A percentile compares a stretch with the other conserved stretches of the same genome.
Evolutionary conservation across 768 basidiomycete genomes (phyloP).

Genomic region (Serpula lacrymans): DNA sequence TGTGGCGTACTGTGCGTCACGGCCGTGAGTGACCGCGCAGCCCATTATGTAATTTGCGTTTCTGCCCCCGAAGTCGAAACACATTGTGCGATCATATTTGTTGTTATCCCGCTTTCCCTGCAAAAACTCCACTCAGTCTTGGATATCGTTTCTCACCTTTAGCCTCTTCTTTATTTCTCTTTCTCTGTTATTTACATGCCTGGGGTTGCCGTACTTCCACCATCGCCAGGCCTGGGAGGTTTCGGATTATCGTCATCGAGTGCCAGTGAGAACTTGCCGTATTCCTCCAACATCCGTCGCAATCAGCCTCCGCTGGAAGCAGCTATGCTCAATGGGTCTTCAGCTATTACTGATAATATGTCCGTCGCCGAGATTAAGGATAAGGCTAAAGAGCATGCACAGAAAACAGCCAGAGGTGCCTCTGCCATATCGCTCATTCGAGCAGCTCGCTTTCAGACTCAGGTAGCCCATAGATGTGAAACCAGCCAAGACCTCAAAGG

Average conservation of each 20-base stretch:
- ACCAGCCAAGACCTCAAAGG: conserved; percentile 55
- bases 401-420: conserved; percentile 52
- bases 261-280: conserved; percentile 17
- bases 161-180: no score
- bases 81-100: no score
- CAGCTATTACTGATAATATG: conserved; percentile 21
- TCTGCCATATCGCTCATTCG: conserved; percentile 60
- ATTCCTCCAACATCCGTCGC: conserved; percentile 13
- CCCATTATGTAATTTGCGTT: no score
- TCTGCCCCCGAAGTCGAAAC: no score
- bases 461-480: conserved; percentile 50
- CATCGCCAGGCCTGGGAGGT: conserved; percentile 29
- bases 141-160: no score
- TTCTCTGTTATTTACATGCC: conserved; percentile 43
- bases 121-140: no score
- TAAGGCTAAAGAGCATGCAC: conserved; percentile 43
- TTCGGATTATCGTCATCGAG: conserved; percentile 23
- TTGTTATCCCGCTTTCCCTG: no score
- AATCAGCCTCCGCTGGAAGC: conserved; percentile 10
- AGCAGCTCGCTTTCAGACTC: conserved; percentile 56
- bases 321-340: conserved; percentile 41
- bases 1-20: no score
- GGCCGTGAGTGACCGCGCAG: no score
- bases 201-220: conserved; percentile 37
- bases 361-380: conserved; percentile 48